Base-by-base conservation (phyloP, 2,329 filamentous ascomycete species). In the Ophiostoma himal-ulmi region DNA sequence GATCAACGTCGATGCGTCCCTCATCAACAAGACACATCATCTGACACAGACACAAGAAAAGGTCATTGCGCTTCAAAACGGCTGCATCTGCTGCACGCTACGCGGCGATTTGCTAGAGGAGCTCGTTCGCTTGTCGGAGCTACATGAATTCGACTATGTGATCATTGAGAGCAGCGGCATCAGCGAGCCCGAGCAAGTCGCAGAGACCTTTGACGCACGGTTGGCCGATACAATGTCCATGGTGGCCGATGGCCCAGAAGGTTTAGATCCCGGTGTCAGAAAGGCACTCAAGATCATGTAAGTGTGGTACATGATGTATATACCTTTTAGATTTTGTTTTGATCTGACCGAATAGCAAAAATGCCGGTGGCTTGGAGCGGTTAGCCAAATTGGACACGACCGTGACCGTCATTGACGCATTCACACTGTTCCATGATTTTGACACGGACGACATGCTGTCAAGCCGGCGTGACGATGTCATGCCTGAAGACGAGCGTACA, bases 81-180 rank as follows among this genome's bases (percentile, higher is more conserved):
- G 90, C 11, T 92, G 90, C 74, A 93, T 93, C 75, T 93, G 90
- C 81, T 93, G 90, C 75, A 92, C 89, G 0, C 81, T 92, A 0
- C 86, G 71, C 26, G 52, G 52, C 3, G 52, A 57, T 8, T 11
- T 57, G 17, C 52, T 57, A 14, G 52, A 57, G 5, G 90, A 92
- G 76, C 83, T 92, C 0, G 89, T 89, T 0, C 83, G 83, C 0
- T 81, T 92, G 1, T 84, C 89, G 0, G 85, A 88, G 75, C 82
- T 87, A 0, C 83, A 86, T 22, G 81, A 84, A 68, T 89, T 92
- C 52, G 88, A 92, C 76, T 92, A 92, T 76, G 86, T 92, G 36
- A 81, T 91, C 54, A 89, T 91, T 60, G 89, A 92, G 77, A 91
- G 88, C 75, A 89, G 85, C 2, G 88, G 90, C 0, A 90, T 92